Conservation (phyloP, 2,329 filamentous ascomycete species). For the Alternaria burnsii region DNA sequence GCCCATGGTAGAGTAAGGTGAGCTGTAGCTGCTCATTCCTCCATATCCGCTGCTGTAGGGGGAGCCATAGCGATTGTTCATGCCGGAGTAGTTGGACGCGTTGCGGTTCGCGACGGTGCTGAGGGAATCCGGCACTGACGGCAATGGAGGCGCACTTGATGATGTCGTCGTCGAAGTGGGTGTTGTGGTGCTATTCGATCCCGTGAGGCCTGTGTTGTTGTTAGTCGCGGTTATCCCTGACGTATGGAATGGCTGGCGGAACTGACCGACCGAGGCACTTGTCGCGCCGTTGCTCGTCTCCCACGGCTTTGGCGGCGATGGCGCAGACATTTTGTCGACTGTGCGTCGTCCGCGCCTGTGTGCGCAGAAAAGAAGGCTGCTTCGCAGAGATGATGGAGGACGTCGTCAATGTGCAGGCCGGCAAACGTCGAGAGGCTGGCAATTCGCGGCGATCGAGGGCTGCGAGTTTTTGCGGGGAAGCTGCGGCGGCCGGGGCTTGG, state of each 20-base stretch:
- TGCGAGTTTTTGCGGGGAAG: constrained; percentile 19
- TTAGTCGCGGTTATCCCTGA: constrained; percentile 35
- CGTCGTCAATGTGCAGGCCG: constrained; percentile 18
- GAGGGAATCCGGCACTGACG: constrained; percentile 81
- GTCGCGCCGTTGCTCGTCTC: constrained; percentile 75
- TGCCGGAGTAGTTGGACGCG: constrained; percentile 79
- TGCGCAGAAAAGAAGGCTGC: constrained; percentile 17
- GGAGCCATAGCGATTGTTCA: constrained; percentile 63
- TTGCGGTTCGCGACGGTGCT: constrained; percentile 85
- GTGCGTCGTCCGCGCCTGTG: constrained; percentile 34
- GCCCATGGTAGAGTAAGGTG: constrained; percentile 64
- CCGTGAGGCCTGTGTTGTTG: constrained; percentile 42
- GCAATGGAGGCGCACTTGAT: constrained; percentile 71
- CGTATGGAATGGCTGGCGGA: constrained; percentile 17
- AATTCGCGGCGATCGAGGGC: constrained; percentile 15
- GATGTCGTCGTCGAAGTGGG: constrained; percentile 53
- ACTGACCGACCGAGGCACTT: constrained; percentile 51
- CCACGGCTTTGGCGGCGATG: constrained; percentile 97
- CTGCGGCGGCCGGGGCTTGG: constrained; percentile 10
- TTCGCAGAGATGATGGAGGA: constrained; percentile 16
- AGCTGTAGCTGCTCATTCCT: constrained; percentile 63
- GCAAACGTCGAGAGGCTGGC: constrained; percentile 11
- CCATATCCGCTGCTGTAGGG: constrained; percentile 60
- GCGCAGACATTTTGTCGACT: constrained; percentile 61
- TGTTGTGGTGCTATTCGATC: constrained; percentile 51